Percentiles rank a stretch among this genome's conserved stretches.
These are phyloP conservation scores for Aspergillus sp. DNA, from an alignment of 2,329 filamentous ascomycete genomes.

Conservation along the genomic window DNA sequence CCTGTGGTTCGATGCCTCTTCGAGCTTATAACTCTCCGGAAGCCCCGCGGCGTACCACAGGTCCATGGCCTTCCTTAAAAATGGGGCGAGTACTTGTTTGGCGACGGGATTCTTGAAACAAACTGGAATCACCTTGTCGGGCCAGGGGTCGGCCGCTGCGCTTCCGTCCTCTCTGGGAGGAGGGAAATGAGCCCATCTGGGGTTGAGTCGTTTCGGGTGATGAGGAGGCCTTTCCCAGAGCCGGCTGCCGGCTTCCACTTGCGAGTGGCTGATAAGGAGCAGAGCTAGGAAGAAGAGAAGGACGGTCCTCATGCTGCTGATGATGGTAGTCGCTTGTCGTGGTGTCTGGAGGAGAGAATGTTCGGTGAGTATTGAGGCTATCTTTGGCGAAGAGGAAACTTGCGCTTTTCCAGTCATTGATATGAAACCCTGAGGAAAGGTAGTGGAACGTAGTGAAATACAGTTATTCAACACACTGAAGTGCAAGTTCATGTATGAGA, in stretches of 20 bases:
- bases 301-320: not conserved
- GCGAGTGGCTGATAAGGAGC: not conserved
- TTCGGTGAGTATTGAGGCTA: too few relatives aligned
- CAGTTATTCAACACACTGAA: too few relatives aligned
- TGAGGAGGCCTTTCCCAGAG: slow-evolving; percentile 3
- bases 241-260: slow-evolving; percentile 4
- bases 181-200: not conserved
- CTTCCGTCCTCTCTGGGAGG: not conserved
- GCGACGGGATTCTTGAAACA: not conserved
- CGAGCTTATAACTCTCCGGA: not conserved
- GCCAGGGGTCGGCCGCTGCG: not conserved
- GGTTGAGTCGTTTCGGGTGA: not conserved
- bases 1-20: too few relatives aligned
- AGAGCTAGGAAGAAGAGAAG: not conserved
- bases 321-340: too few relatives aligned
- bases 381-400: too few relatives aligned
- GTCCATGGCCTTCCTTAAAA: not conserved
- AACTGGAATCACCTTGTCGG: not conserved
- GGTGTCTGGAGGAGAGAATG: too few relatives aligned
- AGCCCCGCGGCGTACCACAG: slow-evolving; percentile 13
- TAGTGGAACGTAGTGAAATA: too few relatives aligned
- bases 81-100: not conserved
- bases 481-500: too few relatives aligned
- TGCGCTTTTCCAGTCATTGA: too few relatives aligned
- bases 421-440: too few relatives aligned